Evolutionary conservation across 176 grass and related monocot species (phyloP), one percentile per base, ranked within the genome.

Genomic region (Olyra latifolia): DNA sequence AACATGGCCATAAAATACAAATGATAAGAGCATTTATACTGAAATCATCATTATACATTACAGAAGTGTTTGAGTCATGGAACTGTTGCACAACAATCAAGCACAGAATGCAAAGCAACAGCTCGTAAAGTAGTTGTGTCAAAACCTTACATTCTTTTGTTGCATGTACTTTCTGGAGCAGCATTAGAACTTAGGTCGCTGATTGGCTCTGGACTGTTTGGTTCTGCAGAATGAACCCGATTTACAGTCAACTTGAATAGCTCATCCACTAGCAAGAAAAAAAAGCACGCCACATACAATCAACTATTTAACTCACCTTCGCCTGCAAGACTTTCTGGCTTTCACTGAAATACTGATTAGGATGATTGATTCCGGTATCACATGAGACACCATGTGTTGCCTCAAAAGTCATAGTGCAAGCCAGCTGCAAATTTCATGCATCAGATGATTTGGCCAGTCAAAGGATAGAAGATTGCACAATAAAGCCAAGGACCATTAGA

Each of bases 391-490:
- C 86, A 22, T 99, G 92, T 66, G 88, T 86, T 70, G 90, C 79
- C 78, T 99, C 96, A 27, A 99, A 99, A 38, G 96, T 93, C 82
- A 99, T 86, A 22, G 96, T 99, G 86, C 96, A 99, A 83, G 92
- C 96, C 69, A 99, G 58, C 96, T 99, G 92, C 30, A 84, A 46
- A 71, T 85, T 83, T 80, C 59, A 84, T 76, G 72, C 19, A 10
- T 72, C 32, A 74, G 39, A 84, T 39, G 32, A 55, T 74, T 24
- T 5, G 27, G 53, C 62, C 19, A 79, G 80, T 61, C 30, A 1
- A 76, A 54, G 40, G 17, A 66, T 57, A 74, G 22, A 58, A 39
- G 71, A 88, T 55, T 84, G 71, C 49, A 46, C 17, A 61, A 43
- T 65, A 52, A 83, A 75, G 44, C 46, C 70, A 55, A 41, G 49